Evolutionary conservation across 2,329 filamentous ascomycete genomes (phyloP).

Genomic region (Pseudofabraea citricarpa): DNA sequence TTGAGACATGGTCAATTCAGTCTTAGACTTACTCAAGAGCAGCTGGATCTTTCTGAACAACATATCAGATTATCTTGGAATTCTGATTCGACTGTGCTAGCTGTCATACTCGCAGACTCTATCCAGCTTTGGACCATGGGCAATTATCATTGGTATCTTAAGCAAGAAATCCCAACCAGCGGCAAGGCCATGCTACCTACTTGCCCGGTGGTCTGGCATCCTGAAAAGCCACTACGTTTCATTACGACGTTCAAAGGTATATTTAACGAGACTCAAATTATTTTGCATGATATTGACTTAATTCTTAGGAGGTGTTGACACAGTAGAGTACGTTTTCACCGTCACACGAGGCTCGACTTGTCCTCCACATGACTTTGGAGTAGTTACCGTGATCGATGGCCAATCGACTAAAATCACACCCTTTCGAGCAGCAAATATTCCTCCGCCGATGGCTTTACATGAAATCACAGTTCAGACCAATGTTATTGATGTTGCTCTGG

Average conservation of each 20-base stretch:
- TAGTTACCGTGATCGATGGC: slow-evolving; percentile 82
- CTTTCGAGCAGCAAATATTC: slow-evolving; percentile 76
- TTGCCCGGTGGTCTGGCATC: slow-evolving; percentile 61
- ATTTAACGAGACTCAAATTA: slow-evolving; percentile 10
- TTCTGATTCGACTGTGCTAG: slow-evolving; percentile 82
- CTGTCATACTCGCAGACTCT: slow-evolving; percentile 67
- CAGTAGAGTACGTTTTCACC: slow-evolving; percentile 64
- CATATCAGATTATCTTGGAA: slow-evolving; percentile 79
- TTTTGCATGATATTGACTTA: slow-evolving; percentile 5
- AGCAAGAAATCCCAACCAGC: slow-evolving; percentile 68
- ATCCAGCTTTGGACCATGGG: slow-evolving; percentile 96
- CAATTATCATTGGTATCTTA: slow-evolving; percentile 98
- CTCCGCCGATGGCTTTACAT: slow-evolving; percentile 86
- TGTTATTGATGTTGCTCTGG: slow-evolving; percentile 71
- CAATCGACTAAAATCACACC: slow-evolving; percentile 77
- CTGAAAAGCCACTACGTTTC: slow-evolving; percentile 73
- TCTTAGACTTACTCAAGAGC: slow-evolving; percentile 61
- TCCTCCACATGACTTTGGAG: slow-evolving; percentile 71
- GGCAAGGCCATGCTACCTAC: slow-evolving; percentile 29
- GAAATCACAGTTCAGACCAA: slow-evolving; percentile 61
- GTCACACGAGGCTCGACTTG: slow-evolving; percentile 64
- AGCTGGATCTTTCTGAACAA: slow-evolving; percentile 47
- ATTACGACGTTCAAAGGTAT: slow-evolving; percentile 48
- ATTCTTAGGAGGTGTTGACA: slow-evolving; percentile 41
- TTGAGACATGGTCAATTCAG: slow-evolving; percentile 91